phyloP scores from a whole-genome alignment of 2,329 filamentous ascomycete species.

The Aspergillus sp. region DNA sequence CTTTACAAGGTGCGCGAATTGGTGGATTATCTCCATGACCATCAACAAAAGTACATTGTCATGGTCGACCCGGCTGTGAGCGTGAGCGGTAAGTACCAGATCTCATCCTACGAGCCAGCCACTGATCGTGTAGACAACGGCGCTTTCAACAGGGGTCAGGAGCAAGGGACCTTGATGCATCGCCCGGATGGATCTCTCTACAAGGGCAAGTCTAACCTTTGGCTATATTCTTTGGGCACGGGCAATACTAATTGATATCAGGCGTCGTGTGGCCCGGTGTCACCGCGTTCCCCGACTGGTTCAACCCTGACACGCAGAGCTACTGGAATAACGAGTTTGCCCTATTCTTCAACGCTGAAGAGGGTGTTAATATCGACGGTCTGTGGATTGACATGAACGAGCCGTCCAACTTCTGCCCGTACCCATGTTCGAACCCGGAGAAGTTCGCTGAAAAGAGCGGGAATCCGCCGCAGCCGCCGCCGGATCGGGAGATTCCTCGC shows the following conservation, averaged over 20 bases:
- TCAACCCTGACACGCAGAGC: conserved; percentile 50
- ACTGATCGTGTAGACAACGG: conserved; percentile 34
- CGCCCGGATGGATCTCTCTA: conserved; percentile 46
- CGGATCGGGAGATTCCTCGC: conserved; percentile 52
- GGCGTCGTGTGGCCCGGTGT: conserved; percentile 72
- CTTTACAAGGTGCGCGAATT: conserved; percentile 50
- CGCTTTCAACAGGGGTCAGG: conserved; percentile 53
- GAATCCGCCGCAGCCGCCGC: conserved; percentile 50
- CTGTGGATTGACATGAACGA: conserved; percentile 69
- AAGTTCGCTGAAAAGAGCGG: conserved; percentile 40
- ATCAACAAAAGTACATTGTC: conserved; percentile 61
- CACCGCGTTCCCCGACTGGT: conserved; percentile 69
- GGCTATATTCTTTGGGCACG: neutral
- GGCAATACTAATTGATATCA: conserved; percentile 6
- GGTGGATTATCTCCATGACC: conserved; percentile 55
- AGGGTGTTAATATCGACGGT: conserved; percentile 65
- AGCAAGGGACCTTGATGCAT: conserved; percentile 47
- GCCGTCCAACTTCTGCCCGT: conserved; percentile 45
- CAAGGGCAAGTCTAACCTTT: conserved; percentile 27
- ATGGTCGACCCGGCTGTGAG: conserved; percentile 60
- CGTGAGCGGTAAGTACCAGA: conserved; percentile 22
- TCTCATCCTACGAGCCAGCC: too few relatives aligned
- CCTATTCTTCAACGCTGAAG: conserved; percentile 53
- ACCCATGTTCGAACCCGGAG: conserved; percentile 46
- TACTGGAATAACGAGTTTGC: conserved; percentile 65